Conservation (phyloP, 495 filamentous ascomycete genomes). For the Neurospora pannonica region DNA sequence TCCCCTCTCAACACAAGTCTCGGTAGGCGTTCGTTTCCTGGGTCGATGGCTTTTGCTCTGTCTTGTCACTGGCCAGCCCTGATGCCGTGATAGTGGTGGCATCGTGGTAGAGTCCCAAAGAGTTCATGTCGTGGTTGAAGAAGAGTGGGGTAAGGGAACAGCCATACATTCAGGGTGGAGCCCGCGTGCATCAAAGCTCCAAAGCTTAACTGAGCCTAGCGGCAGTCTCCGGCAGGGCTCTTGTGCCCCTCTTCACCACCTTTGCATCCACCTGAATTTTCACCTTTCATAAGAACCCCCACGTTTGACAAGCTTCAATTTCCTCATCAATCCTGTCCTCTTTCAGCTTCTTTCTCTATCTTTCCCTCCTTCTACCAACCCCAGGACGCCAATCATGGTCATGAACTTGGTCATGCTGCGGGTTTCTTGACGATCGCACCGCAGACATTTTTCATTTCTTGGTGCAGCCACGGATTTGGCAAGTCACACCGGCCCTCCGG, state of each 20-base stretch:
- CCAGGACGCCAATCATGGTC: background rate
- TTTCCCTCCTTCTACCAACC: slow-evolving; percentile 1
- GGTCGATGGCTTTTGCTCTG: background rate
- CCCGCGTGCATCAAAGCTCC: background rate
- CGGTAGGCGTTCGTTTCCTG: background rate
- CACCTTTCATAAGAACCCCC: slow-evolving; percentile 8
- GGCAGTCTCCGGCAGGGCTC: background rate
- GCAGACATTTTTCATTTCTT: background rate
- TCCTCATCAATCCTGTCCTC: slow-evolving; percentile 5
- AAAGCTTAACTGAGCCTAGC: background rate
- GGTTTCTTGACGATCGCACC: background rate
- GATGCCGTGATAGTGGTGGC: background rate
- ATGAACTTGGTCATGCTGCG: background rate
- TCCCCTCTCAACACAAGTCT: background rate
- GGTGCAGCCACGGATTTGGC: slow-evolving; percentile 1
- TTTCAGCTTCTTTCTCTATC: slow-evolving; percentile 1
- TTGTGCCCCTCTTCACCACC: background rate
- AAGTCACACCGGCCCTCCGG: slow-evolving; percentile 10
- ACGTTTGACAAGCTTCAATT: slow-evolving; percentile 16
- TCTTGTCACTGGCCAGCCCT: background rate
- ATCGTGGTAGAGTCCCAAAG: background rate
- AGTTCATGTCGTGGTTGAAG: background rate
- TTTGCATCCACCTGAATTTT: background rate
- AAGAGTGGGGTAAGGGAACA: background rate
- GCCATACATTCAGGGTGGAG: background rate